phyloP scores from a whole-genome alignment of 345 rosid species.

The Noccaea caerulescens region DNA sequence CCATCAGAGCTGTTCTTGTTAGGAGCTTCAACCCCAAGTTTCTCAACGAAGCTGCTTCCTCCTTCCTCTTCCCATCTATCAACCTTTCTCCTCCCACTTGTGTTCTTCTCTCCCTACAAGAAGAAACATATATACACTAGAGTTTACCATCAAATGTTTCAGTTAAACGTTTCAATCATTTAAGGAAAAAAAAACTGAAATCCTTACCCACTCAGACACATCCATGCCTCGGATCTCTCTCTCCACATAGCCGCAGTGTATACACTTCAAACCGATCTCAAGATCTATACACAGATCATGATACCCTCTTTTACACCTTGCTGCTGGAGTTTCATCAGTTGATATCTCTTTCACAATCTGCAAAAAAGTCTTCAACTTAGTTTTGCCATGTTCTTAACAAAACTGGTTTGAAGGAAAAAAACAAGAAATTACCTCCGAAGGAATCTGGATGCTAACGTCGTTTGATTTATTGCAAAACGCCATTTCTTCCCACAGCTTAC shows the following conservation, averaged over 20 bases:
- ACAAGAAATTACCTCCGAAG: conserved; percentile 25
- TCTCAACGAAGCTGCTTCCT: conserved; percentile 17
- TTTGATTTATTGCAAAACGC: not conserved
- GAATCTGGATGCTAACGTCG: not conserved
- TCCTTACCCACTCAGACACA: conserved; percentile 27
- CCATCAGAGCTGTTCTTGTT: conserved; percentile 21
- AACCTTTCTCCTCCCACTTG: conserved; percentile 27
- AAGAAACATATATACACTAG: not conserved
- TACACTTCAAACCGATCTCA: conserved; percentile 57
- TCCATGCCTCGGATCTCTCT: conserved; percentile 45
- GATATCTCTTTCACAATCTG: conserved; percentile 32
- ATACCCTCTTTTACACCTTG: conserved; percentile 42
- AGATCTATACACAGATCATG: conserved; percentile 51
- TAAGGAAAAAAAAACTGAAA: conserved; percentile 29
- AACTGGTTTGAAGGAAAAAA: not conserved
- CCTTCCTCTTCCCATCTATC: conserved; percentile 38
- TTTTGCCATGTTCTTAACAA: conserved; percentile 2
- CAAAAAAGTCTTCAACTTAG: conserved; percentile 15
- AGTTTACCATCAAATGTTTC: conserved; percentile 25
- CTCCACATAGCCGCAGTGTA: conserved; percentile 46
- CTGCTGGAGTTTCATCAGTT: conserved; percentile 25
- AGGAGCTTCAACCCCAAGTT: conserved; percentile 25
- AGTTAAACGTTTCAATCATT: not conserved
- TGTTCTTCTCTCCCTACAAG: conserved; percentile 36
- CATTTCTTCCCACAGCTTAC: conserved; percentile 29